Conservation (phyloP, 164 flowering plant genomes). For the Nymphaea colorata region DNA sequence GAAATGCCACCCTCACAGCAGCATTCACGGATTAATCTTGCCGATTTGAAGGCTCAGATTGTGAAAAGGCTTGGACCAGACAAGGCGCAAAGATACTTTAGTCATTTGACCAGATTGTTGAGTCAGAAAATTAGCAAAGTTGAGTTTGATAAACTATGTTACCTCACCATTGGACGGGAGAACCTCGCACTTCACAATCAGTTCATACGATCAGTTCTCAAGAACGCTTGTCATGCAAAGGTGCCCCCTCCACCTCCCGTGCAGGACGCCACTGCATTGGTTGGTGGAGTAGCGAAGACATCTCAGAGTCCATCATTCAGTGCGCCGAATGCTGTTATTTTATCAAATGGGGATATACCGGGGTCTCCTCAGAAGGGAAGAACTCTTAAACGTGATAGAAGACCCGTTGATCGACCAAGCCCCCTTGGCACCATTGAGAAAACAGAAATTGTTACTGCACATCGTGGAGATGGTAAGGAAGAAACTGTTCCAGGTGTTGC, state of each 20-base stretch:
- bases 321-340: conserved; percentile 18
- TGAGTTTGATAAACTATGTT: conserved; percentile 70
- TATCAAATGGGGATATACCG: conserved; percentile 76
- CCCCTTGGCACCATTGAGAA: conserved; percentile 74
- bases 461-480: conserved; percentile 20
- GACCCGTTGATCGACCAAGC: conserved; percentile 53
- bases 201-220: conserved; percentile 65
- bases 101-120: conserved; percentile 49
- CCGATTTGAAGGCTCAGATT: conserved; percentile 64
- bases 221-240: conserved; percentile 63
- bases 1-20: conserved; percentile 66
- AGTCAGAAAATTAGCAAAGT: conserved; percentile 66
- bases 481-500: conserved; percentile 25
- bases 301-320: conserved; percentile 18
- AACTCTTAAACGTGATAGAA: conserved; percentile 52
- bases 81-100: conserved; percentile 56
- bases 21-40: conserved; percentile 55
- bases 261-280: conserved; percentile 24
- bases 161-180: conserved; percentile 58
- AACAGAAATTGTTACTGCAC: conserved; percentile 27
- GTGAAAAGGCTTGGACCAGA: conserved; percentile 83
- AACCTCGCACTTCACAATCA: conserved; percentile 73
- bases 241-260: conserved; percentile 44
- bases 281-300: conserved; percentile 8
- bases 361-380: conserved; percentile 59